A percentile compares a stretch with the other conserved stretches of the same genome.
Evolutionary conservation across 129 eudicot genomes (phyloP).

Genomic region (Artemisia argyi): DNA sequence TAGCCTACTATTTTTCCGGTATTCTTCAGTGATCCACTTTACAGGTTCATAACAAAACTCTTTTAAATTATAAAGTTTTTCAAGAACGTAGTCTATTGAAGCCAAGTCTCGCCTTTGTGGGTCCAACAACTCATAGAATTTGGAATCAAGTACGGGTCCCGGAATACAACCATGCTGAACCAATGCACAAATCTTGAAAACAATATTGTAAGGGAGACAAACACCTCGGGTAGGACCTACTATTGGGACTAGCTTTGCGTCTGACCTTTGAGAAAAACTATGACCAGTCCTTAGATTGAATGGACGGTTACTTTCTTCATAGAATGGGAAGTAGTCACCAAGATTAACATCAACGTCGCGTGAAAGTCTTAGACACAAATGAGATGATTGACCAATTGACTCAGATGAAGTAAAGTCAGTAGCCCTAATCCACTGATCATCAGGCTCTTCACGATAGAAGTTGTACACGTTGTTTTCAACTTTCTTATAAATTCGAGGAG

Average conservation of each 20-base stretch:
- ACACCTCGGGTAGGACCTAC: conserved; percentile 49
- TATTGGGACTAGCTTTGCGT: conserved; percentile 58
- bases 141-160: conserved; percentile 58
- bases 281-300: conserved; percentile 42
- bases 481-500: conserved; percentile 68
- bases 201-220: conserved; percentile 49
- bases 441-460: conserved; percentile 48
- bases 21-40: conserved; percentile 57
- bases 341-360: conserved; percentile 41
- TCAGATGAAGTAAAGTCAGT: conserved; percentile 66
- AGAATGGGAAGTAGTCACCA: conserved; percentile 46
- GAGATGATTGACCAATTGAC: conserved; percentile 80
- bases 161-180: conserved; percentile 87
- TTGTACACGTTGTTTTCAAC: conserved; percentile 24
- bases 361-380: conserved; percentile 70
- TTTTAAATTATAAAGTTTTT: conserved; percentile 51
- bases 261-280: conserved; percentile 43
- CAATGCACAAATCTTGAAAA: conserved; percentile 62
- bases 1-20: conserved; percentile 30
- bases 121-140: conserved; percentile 57
- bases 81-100: conserved; percentile 62
- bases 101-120: conserved; percentile 39
- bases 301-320: conserved; percentile 41
- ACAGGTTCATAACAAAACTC: conserved; percentile 84
- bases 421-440: conserved; percentile 79